A percentile compares a stretch with the other conserved stretches of the same genome.
phyloP scores from a whole-genome alignment of 495 filamentous ascomycete species.

The Aspergillus heteromorphus region DNA sequence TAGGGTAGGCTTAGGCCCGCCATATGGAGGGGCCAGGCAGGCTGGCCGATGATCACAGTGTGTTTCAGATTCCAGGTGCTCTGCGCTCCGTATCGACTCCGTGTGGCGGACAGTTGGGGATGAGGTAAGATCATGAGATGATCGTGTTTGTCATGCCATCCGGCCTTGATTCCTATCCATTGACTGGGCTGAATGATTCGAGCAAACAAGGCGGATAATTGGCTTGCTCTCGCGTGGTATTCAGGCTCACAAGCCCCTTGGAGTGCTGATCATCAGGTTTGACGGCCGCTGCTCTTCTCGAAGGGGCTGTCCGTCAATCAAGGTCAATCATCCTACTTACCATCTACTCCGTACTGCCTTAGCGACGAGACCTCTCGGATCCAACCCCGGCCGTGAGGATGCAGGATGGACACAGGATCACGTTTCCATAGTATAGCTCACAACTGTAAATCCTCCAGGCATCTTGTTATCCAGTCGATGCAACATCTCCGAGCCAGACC shows the following conservation, averaged over 20 bases:
- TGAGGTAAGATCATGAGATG: neutral
- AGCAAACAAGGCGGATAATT: neutral
- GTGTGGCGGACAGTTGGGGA: neutral
- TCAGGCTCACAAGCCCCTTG: neutral
- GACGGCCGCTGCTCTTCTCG: too few relatives aligned
- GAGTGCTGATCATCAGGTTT: neutral
- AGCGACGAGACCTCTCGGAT: neutral
- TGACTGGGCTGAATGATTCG: neutral
- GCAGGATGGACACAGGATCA: neutral
- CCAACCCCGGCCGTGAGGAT: neutral
- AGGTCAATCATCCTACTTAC: too few relatives aligned
- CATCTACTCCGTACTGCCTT: too few relatives aligned
- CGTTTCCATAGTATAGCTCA: neutral
- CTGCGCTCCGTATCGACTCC: neutral
- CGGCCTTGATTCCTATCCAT: neutral
- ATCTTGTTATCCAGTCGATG: neutral
- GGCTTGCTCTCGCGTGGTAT: neutral
- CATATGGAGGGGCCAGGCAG: neutral
- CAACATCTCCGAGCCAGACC: too few relatives aligned
- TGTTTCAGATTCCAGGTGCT: neutral
- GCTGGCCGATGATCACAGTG: neutral
- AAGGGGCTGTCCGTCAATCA: too few relatives aligned
- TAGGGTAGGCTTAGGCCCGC: neutral
- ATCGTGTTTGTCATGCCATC: neutral
- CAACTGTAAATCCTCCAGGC: slow-evolving; percentile 14